A percentile compares a stretch with the other conserved stretches of the same genome.
These are phyloP conservation scores for Monosporascus sp. DNA, from an alignment of 2,329 filamentous ascomycete species.

Conservation along the genomic window DNA sequence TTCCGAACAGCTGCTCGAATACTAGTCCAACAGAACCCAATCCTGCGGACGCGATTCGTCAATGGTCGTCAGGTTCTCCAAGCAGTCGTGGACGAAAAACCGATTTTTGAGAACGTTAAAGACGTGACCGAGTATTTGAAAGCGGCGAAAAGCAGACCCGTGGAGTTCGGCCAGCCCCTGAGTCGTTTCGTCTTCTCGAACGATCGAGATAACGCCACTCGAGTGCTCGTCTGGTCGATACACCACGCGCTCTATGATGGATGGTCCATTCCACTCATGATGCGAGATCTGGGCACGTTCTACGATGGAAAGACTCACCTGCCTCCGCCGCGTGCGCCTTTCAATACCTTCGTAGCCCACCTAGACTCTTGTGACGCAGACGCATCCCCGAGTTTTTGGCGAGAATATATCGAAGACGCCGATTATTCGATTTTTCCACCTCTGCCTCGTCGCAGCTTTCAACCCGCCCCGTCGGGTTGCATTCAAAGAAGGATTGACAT, in stretches of 20 bases:
- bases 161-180: not conserved
- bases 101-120: not conserved
- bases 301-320: not conserved
- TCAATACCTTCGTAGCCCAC: not conserved
- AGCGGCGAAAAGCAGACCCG: not conserved
- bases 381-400: not conserved
- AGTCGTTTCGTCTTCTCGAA: not conserved
- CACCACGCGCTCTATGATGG: not conserved
- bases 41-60: not conserved
- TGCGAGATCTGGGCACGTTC: not conserved
- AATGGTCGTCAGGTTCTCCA: not conserved
- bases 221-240: not conserved
- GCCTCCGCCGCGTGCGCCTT: not conserved
- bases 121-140: not conserved
- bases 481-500: not conserved
- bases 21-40: not conserved
- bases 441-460: not conserved
- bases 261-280: not conserved
- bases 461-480: not conserved
- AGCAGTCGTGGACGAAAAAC: not conserved
- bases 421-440: not conserved
- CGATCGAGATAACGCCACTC: not conserved
- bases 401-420: not conserved
- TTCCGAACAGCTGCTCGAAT: not conserved
- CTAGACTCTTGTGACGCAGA: not conserved